These are phyloP conservation scores for Phlegmacium glaucopus DNA, from an alignment of 768 basidiomycete species.

Conservation along the genomic window DNA sequence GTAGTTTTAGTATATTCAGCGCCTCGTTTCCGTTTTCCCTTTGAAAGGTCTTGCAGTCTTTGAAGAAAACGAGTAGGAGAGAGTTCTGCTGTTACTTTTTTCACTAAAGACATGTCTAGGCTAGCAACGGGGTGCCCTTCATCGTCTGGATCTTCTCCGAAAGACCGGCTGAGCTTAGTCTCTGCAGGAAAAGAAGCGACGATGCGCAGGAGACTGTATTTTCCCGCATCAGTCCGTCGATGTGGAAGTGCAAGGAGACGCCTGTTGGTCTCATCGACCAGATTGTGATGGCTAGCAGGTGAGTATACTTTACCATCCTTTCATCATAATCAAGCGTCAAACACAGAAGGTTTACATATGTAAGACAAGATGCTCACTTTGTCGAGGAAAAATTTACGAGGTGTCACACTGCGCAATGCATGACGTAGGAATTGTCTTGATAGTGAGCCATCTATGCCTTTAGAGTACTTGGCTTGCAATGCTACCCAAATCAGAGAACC, in stretches of 20 bases:
- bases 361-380: slow-evolving; percentile 25
- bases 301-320: slow-evolving; percentile 36
- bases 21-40: slow-evolving; percentile 22
- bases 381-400: slow-evolving; percentile 35
- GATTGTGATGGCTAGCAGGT: slow-evolving; percentile 26
- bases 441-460: slow-evolving; percentile 28
- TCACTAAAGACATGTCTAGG: slow-evolving; percentile 37
- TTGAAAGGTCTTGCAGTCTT: slow-evolving; percentile 23
- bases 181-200: slow-evolving; percentile 40
- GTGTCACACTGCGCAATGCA: slow-evolving; percentile 41
- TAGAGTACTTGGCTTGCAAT: slow-evolving; percentile 37
- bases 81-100: slow-evolving; percentile 33
- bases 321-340: not conserved
- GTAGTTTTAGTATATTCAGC: slow-evolving; percentile 1
- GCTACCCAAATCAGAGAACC: slow-evolving; percentile 38
- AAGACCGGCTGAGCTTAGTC: slow-evolving; percentile 32
- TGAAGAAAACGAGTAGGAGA: slow-evolving; percentile 36
- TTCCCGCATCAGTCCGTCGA: slow-evolving; percentile 33
- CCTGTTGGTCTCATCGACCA: slow-evolving; percentile 23
- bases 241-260: slow-evolving; percentile 29
- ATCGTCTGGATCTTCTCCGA: slow-evolving; percentile 35
- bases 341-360: not conserved
- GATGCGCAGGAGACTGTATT: slow-evolving; percentile 38
- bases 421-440: slow-evolving; percentile 28
- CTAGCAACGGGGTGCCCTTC: slow-evolving; percentile 38